phyloP scores from a whole-genome alignment of 495 filamentous ascomycete species.

The Annulohypoxylon nitens region DNA sequence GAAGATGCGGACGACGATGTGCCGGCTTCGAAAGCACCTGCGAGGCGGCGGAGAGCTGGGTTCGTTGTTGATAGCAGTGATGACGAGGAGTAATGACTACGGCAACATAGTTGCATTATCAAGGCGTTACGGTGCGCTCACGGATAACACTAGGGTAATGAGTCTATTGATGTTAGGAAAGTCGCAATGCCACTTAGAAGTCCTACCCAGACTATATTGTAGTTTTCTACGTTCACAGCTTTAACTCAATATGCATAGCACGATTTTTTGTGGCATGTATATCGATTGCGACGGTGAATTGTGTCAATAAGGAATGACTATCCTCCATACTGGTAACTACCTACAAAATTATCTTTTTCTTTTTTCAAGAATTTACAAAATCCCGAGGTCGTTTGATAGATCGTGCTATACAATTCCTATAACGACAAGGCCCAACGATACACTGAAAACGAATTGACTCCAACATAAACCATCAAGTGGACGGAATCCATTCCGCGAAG shows the following conservation, averaged over 20 bases:
- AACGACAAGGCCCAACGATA: no score
- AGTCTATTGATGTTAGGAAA: background rate
- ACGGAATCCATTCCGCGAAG: background rate
- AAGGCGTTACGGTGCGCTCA: conserved; percentile 28
- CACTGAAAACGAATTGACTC: background rate
- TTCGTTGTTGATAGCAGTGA: conserved; percentile 71
- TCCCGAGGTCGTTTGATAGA: background rate
- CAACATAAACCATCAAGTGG: background rate
- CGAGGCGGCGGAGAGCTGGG: conserved; percentile 58
- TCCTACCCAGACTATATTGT: background rate
- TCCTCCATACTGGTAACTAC: background rate
- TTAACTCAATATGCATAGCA: background rate
- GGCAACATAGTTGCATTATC: conserved; percentile 20
- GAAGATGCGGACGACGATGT: conserved; percentile 54
- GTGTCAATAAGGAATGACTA: conserved; percentile 17
- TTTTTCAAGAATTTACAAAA: background rate
- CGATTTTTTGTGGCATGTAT: background rate
- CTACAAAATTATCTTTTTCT: background rate
- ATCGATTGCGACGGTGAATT: background rate
- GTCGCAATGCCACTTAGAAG: background rate
- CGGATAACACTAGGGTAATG: background rate
- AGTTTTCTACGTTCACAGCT: background rate
- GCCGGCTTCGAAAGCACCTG: conserved; percentile 41
- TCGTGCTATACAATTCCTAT: background rate
- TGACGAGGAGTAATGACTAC: conserved; percentile 62